A percentile compares a stretch with the other conserved stretches of the same genome.
Evolutionary conservation across 129 eudicot genomes (phyloP).

Genomic region (Centella asiatica): DNA sequence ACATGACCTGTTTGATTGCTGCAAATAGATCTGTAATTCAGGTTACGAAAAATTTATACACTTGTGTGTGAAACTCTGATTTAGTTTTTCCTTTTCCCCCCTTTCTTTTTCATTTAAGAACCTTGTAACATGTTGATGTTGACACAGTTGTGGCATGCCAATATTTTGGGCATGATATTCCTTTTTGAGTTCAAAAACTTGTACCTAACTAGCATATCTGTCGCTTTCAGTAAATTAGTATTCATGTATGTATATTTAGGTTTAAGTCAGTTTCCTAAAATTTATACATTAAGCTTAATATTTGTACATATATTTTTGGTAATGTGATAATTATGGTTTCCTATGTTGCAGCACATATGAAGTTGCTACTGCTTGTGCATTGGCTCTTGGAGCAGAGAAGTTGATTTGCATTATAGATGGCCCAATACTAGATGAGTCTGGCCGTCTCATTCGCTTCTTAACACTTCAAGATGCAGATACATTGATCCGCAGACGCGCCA

Average conservation of each 20-base stretch:
- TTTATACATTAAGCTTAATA: too few species aligned
- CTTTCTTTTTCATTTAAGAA: too few species aligned
- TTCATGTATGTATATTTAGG: neutral
- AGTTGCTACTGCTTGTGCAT: constrained; percentile 97
- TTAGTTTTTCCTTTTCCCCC: neutral
- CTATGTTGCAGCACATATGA: constrained; percentile 69
- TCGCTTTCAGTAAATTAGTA: neutral
- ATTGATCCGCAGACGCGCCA: constrained; percentile 71
- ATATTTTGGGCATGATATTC: neutral
- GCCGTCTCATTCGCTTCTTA: constrained; percentile 75
- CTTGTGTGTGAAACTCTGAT: neutral
- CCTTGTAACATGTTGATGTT: too few species aligned
- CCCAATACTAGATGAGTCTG: constrained; percentile 77
- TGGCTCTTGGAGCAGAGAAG: constrained; percentile 95
- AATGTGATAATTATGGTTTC: constrained; percentile 3
- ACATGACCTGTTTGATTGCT: neutral
- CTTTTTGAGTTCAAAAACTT: neutral
- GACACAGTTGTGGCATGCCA: too few species aligned
- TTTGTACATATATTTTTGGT: too few species aligned
- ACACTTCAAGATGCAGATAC: constrained; percentile 87
- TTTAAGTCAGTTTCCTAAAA: neutral
- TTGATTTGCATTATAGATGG: constrained; percentile 90
- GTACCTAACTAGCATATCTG: neutral
- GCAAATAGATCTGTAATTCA: neutral
- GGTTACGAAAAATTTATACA: neutral